Base-by-base conservation (phyloP, 108 stramenopile genomes). In the Stephanodiscus triporus region DNA sequence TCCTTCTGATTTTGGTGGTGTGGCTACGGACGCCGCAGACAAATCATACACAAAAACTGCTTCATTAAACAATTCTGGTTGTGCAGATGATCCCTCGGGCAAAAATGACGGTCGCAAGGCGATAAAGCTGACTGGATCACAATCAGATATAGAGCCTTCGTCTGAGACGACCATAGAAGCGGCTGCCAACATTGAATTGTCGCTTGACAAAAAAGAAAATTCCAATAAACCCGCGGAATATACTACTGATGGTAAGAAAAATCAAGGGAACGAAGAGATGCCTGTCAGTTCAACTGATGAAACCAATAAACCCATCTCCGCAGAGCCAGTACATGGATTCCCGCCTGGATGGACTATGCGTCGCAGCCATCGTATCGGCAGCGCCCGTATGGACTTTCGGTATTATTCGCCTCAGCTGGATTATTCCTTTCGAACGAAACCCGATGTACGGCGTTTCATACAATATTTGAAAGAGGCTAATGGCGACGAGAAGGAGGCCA, bases 271-370 rank as follows among this genome's bases (percentile, higher is more conserved):
- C 16, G 6, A 30, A 8, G 37, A 37, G 34, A 37, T 14, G 13
- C 34, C 0, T 42, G 61, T 34, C 30, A 23, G 34, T 37, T 0
- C 60, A 7, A 61, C 60, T 6, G 20, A 29, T 38, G 26, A 61
- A 32, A 34, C 14, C 5, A 26, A 61, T 38, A 9, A 37, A 13
- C 30, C 29, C 61, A 37, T 34, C 61, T 14, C 34, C 0, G 36
- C 61, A 37, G 61, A 37, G 61, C 61, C 61, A 11, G 61, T 8
- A 1, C 0, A 3, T 22, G 40, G 34, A 13, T 17, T 62, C 0
- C 61, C 61, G 19, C 9, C 36, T 37, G 61, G 61, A 62, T 62
- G 61, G 61, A 62, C 34, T 19, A 40, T 13, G 29, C 61, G 61
- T 42, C 23, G 61, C 23, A 23, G 37, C 13, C 61, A 0, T 0